Evolutionary conservation across 2,329 filamentous ascomycete species (phyloP), one percentile per base, ranked within the genome.

Genomic region (Beauveria bassiana): DNA sequence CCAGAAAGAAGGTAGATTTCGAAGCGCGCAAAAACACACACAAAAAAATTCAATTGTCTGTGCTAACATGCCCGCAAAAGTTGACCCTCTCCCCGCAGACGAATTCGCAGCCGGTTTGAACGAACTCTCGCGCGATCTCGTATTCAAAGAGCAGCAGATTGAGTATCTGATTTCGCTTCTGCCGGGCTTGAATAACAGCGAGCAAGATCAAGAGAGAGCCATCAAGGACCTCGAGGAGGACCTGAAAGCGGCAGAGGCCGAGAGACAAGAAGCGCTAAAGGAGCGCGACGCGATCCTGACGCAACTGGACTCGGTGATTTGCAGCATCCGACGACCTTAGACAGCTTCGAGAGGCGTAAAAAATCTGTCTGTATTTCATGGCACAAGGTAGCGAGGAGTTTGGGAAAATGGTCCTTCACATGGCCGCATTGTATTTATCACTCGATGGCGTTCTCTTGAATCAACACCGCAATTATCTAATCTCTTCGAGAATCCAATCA

Each of bases 91-190:
- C 28, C 78, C 84, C 0, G 74, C 81, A 10, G 85, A 88, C 47
- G 83, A 85, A 56, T 90, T 91, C 73, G 79, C 82, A 61, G 81
- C 83, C 3, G 84, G 87, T 52, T 82, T 91, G 70, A 79, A 85
- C 63, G 90, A 93, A 72, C 79, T 95, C 59, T 88, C 89, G 43
- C 83, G 84, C 64, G 90, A 93, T 70, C 78, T 95, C 28, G 86
- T 93, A 62, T 73, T 89, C 62, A 91, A 93, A 69, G 88, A 92
- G 68, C 89, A 93, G 75, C 89, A 93, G 75, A 91, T 95, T 64
- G 90, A 95, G 72, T 79, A 84, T 50, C 77, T 95, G 53, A 89
- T 93, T 62, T 88, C 86, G 18, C 84, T 82, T 24, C 79, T 96
- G 2, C 91, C 91, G 0, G 91, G 91, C 0, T 77, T 95, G 24